Evolutionary conservation across 2,329 filamentous ascomycete genomes (phyloP).

Genomic region (Xylaria arbuscula): DNA sequence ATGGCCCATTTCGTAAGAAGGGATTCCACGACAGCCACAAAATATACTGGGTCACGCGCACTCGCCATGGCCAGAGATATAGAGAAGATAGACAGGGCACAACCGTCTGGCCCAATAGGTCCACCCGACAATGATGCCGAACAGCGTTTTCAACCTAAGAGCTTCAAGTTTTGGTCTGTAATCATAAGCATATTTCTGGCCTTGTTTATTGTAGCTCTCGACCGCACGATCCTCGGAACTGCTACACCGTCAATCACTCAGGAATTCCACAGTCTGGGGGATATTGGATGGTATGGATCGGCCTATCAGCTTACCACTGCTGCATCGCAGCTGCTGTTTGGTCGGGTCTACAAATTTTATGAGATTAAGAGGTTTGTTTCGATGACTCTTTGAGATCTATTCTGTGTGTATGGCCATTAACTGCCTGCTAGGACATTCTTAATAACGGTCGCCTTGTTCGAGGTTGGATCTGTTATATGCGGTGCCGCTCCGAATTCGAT

Average conservation of each 20-base stretch:
- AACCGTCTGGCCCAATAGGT: slow-evolving; percentile 10
- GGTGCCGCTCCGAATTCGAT: slow-evolving; percentile 65
- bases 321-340: slow-evolving; percentile 65
- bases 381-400: not conserved
- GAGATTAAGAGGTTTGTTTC: slow-evolving; percentile 58
- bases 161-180: slow-evolving; percentile 66
- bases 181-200: slow-evolving; percentile 65
- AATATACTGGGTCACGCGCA: slow-evolving; percentile 14
- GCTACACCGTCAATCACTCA: slow-evolving; percentile 67
- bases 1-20: slow-evolving; percentile 38
- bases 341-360: slow-evolving; percentile 66
- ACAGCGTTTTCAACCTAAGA: slow-evolving; percentile 63
- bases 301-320: slow-evolving; percentile 70
- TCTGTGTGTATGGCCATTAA: slow-evolving; percentile 20
- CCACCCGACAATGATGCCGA: slow-evolving; percentile 41
- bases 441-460: slow-evolving; percentile 61
- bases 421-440: slow-evolving; percentile 56
- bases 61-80: slow-evolving; percentile 35
- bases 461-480: slow-evolving; percentile 63
- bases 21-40: slow-evolving; percentile 33
- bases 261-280: slow-evolving; percentile 66
- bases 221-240: slow-evolving; percentile 66
- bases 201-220: slow-evolving; percentile 68
- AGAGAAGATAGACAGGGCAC: slow-evolving; percentile 32
- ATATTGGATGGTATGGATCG: slow-evolving; percentile 73